Percentiles rank a stretch among this genome's conserved stretches.
Conservation (phyloP, 176 grass and related monocot genomes). For the Otatea glauca region DNA sequence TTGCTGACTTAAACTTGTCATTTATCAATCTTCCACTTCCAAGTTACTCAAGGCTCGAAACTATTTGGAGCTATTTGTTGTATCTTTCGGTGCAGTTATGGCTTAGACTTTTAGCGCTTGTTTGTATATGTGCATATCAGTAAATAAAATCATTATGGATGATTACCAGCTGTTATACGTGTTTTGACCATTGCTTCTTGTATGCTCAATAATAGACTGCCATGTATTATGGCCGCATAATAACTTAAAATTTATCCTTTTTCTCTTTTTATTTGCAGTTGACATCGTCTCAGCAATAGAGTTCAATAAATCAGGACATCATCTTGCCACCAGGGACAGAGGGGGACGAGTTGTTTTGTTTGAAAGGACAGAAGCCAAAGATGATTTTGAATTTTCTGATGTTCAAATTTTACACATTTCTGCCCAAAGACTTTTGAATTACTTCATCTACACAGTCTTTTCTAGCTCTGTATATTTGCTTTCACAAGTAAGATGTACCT, state of each 20-base stretch:
- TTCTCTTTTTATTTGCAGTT: constrained; percentile 55
- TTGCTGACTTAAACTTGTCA: not conserved
- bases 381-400: too few relatives aligned
- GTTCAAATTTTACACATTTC: too few relatives aligned
- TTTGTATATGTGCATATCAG: constrained; percentile 17
- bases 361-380: constrained; percentile 80
- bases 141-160: constrained; percentile 19
- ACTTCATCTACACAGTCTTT: too few relatives aligned
- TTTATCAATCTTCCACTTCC: constrained; percentile 1
- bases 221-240: constrained; percentile 19
- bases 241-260: constrained; percentile 23
- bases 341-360: constrained; percentile 98
- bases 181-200: constrained; percentile 15
- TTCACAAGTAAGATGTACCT: too few relatives aligned
- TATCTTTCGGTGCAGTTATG: constrained; percentile 3
- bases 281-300: constrained; percentile 99
- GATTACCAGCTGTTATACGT: constrained; percentile 23
- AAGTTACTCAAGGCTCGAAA: constrained; percentile 5
- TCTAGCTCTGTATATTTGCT: too few relatives aligned
- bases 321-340: constrained; percentile 99
- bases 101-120: not conserved
- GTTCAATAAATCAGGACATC: constrained; percentile 93
- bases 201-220: constrained; percentile 25
- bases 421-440: too few relatives aligned
- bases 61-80: not conserved